phyloP scores from a whole-genome alignment of 23 red algal genomes.

The Agarophyton chilense region DNA sequence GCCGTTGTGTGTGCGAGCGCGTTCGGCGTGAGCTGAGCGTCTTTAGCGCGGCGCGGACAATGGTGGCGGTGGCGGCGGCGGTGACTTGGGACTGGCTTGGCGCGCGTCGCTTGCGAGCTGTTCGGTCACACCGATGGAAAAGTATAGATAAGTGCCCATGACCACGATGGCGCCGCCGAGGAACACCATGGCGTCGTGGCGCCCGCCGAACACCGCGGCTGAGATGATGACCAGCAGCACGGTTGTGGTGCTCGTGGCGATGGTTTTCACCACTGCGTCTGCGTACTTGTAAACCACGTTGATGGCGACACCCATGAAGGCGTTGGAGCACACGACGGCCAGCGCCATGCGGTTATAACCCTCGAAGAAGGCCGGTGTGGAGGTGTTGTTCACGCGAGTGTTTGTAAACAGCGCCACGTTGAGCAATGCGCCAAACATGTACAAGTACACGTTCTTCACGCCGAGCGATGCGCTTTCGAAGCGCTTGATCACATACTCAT shows the following conservation, averaged over 20 bases:
- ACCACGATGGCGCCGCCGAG: conserved; percentile 42
- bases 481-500: conserved; percentile 55
- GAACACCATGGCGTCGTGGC: conserved; percentile 36
- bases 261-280: conserved; percentile 49
- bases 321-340: conserved; percentile 46
- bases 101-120: not conserved
- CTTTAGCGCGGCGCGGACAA: too few species aligned
- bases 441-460: conserved; percentile 56
- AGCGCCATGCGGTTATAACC: conserved; percentile 27
- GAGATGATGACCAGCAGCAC: conserved; percentile 35
- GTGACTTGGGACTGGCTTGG: not conserved
- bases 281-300: conserved; percentile 69
- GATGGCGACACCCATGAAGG: conserved; percentile 50
- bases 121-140: conserved; percentile 19
- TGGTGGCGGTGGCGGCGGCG: too few species aligned
- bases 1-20: not conserved
- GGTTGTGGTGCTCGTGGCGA: conserved; percentile 35
- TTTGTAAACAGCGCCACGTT: conserved; percentile 38
- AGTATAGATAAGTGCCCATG: conserved; percentile 55
- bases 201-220: conserved; percentile 28
- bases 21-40: not conserved
- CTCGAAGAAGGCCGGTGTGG: conserved; percentile 25
- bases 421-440: conserved; percentile 32
- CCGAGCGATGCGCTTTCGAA: conserved; percentile 27
- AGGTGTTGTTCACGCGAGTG: not conserved